Evolutionary conservation across 2,329 filamentous ascomycete species (phyloP).

Genomic region (Dactylellina leptospora): DNA sequence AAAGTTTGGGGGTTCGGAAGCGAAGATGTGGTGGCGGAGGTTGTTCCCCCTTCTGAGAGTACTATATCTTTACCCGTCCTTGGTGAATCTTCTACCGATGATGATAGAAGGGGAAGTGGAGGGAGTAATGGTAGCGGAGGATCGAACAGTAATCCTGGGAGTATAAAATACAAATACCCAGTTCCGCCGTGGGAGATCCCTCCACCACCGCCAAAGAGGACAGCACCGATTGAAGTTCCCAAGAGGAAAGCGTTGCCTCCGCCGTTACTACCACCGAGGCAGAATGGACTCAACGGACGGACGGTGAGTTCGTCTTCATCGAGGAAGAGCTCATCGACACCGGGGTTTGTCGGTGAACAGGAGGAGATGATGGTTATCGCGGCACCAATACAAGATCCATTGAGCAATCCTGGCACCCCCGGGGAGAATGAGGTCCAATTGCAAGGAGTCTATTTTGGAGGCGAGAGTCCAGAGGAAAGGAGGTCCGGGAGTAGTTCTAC

Average conservation of each 20-base stretch:
- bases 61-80: neutral
- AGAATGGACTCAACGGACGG: conserved; percentile 27
- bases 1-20: conserved; percentile 32
- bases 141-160: conserved; percentile 9
- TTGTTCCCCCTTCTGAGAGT: neutral
- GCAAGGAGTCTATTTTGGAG: conserved; percentile 50
- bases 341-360: neutral
- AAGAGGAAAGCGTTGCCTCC: conserved; percentile 72
- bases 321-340: conserved; percentile 22
- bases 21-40: neutral
- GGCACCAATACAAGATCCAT: conserved; percentile 25
- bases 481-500: conserved; percentile 29
- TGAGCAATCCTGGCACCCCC: conserved; percentile 18
- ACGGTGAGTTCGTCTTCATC: conserved; percentile 33
- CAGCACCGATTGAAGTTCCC: conserved; percentile 68
- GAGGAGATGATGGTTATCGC: conserved; percentile 53
- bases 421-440: conserved; percentile 46
- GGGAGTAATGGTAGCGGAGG: conserved; percentile 2
- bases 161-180: conserved; percentile 31
- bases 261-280: conserved; percentile 59
- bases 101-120: conserved; percentile 9
- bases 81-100: conserved; percentile 1
- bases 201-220: conserved; percentile 58
- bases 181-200: conserved; percentile 55
- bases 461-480: conserved; percentile 34